Evolutionary conservation across 2,329 filamentous ascomycete species (phyloP).

Genomic region (Nigrospora oryzae): DNA sequence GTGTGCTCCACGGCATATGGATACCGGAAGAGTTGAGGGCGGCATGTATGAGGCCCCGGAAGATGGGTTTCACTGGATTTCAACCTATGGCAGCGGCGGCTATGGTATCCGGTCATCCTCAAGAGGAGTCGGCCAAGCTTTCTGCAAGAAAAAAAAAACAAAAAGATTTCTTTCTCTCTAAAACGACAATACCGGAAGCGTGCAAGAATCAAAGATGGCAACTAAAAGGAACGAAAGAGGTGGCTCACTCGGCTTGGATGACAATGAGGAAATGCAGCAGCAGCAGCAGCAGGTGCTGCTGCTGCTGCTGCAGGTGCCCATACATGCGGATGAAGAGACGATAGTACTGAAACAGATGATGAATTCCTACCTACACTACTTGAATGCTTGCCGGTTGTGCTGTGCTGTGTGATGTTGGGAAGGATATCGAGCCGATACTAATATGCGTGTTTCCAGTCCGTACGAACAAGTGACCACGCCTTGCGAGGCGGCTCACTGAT

Average conservation of each 20-base stretch:
- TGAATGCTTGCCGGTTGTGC: no score
- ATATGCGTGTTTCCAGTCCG: no score
- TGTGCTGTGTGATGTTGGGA: no score
- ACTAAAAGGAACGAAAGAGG: conserved; percentile 14
- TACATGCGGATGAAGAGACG: neutral
- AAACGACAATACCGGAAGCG: conserved; percentile 11
- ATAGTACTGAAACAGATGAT: conserved; percentile 1
- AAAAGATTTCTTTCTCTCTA: conserved; percentile 24
- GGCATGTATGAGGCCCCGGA: conserved; percentile 11
- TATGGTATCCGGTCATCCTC: conserved; percentile 11
- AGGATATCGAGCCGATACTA: no score
- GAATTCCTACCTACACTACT: neutral
- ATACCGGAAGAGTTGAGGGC: conserved; percentile 5
- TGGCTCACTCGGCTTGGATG: conserved; percentile 14
- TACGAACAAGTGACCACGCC: no score
- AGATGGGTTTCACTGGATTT: conserved; percentile 14
- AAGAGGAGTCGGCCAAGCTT: conserved; percentile 21
- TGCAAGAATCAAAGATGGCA: conserved; percentile 11
- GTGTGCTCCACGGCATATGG: neutral
- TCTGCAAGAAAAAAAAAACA: conserved; percentile 1
- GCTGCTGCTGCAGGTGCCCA: conserved; percentile 11
- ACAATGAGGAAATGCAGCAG: conserved; percentile 11
- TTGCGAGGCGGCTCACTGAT: no score
- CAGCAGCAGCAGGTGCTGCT: conserved; percentile 9
- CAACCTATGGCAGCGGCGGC: conserved; percentile 13